A percentile compares a stretch with the other conserved stretches of the same genome.
Evolutionary conservation across 768 basidiomycete genomes (phyloP).

Genomic region (Leccinellum rugosiceps): DNA sequence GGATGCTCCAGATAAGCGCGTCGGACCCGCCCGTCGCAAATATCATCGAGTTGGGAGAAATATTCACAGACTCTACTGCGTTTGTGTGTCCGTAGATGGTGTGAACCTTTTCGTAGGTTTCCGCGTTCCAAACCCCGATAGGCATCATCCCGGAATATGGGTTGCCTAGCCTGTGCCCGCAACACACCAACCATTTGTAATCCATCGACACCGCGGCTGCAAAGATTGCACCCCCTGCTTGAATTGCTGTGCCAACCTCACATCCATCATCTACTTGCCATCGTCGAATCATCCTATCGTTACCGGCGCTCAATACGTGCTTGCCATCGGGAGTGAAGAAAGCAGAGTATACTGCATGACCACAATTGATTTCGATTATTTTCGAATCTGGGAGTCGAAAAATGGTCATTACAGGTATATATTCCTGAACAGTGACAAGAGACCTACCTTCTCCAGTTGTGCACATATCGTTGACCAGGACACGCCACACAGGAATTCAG

Average conservation of each 20-base stretch:
- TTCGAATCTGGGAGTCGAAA: not conserved
- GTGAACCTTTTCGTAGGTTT: not conserved
- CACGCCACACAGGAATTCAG: too few species aligned
- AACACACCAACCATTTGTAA: not conserved
- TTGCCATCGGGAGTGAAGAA: not conserved
- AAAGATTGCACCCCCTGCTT: not conserved
- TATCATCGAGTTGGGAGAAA: not conserved
- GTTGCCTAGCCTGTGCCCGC: too few species aligned
- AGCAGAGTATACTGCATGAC: not conserved
- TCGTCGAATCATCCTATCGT: not conserved
- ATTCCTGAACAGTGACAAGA: not conserved
- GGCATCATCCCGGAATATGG: too few species aligned
- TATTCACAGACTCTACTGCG: not conserved
- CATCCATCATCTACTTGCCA: not conserved
- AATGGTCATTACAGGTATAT: not conserved
- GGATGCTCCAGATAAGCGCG: not conserved
- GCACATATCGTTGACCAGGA: not conserved
- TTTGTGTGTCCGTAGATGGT: not conserved
- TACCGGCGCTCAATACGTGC: not conserved
- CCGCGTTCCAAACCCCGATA: not conserved
- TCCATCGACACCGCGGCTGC: not conserved
- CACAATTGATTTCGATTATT: not conserved
- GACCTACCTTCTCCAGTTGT: not conserved
- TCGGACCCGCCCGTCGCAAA: not conserved
- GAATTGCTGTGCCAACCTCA: not conserved